Evolutionary conservation across 306 rosid species (phyloP).

Genomic region (Rosa lucieae): DNA sequence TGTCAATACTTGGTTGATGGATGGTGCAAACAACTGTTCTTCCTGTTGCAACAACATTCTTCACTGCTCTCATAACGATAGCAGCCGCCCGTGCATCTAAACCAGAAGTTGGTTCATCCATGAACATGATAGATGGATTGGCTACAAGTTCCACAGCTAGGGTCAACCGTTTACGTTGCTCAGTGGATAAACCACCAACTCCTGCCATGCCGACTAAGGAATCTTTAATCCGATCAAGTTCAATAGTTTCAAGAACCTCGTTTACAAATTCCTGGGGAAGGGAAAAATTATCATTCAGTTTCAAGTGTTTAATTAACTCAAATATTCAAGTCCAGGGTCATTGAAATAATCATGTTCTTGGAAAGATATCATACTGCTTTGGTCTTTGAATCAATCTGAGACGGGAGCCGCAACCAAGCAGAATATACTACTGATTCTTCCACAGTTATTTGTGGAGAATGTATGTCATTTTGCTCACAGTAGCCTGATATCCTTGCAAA

Average conservation of each 20-base stretch:
- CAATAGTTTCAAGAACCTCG: slow-evolving; percentile 75
- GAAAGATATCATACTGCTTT: slow-evolving; percentile 54
- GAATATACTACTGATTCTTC: slow-evolving; percentile 72
- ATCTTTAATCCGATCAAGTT: slow-evolving; percentile 66
- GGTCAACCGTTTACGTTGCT: slow-evolving; percentile 77
- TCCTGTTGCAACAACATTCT: slow-evolving; percentile 69
- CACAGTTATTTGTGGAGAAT: slow-evolving; percentile 73
- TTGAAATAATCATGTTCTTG: background rate
- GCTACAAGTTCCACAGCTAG: slow-evolving; percentile 85
- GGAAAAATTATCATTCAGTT: background rate
- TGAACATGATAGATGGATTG: slow-evolving; percentile 80
- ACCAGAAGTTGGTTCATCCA: slow-evolving; percentile 89
- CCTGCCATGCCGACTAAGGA: slow-evolving; percentile 65
- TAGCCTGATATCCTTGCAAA: slow-evolving; percentile 80
- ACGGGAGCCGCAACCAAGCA: slow-evolving; percentile 69
- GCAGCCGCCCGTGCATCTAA: slow-evolving; percentile 86
- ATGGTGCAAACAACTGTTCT: slow-evolving; percentile 80
- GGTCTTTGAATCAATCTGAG: slow-evolving; percentile 53
- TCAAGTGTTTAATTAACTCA: background rate
- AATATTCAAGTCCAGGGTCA: slow-evolving; percentile 4
- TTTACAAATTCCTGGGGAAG: slow-evolving; percentile 62
- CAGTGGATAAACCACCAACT: slow-evolving; percentile 72
- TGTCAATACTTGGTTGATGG: slow-evolving; percentile 80
- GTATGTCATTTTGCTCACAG: slow-evolving; percentile 79
- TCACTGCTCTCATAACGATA: slow-evolving; percentile 82